Evolutionary conservation across 306 rosid genomes (phyloP).

Genomic region (Malus fusca): DNA sequence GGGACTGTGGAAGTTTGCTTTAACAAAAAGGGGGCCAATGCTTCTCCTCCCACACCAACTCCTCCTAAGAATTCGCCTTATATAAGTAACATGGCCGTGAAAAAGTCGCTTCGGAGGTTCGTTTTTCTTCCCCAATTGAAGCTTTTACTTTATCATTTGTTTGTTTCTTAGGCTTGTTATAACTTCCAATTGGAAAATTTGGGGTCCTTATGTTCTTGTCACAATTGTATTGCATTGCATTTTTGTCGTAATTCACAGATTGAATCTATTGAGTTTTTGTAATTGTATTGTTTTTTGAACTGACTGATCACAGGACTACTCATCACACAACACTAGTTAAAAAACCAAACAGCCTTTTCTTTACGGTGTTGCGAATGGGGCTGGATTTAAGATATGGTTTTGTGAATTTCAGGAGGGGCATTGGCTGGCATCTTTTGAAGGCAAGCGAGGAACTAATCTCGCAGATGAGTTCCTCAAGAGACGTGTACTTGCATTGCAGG

Average conservation of each 20-base stretch:
- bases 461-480: constrained; percentile 58
- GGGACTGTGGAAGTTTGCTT: constrained; percentile 92
- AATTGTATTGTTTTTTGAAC: neutral
- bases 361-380: neutral
- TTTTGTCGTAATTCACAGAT: neutral
- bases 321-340: neutral
- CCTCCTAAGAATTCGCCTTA: constrained; percentile 78
- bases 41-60: constrained; percentile 67
- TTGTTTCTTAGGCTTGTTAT: neutral
- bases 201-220: neutral
- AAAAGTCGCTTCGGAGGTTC: constrained; percentile 58
- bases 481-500: constrained; percentile 84
- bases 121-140: neutral
- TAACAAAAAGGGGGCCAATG: constrained; percentile 54
- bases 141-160: neutral
- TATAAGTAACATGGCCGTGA: constrained; percentile 67
- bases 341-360: neutral
- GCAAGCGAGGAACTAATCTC: constrained; percentile 83
- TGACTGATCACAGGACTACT: neutral
- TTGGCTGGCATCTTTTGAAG: constrained; percentile 95
- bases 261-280: neutral
- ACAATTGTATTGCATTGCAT: neutral
- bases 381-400: constrained; percentile 10
- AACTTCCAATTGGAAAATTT: neutral
- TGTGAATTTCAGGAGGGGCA: constrained; percentile 70